A percentile compares a stretch with the other conserved stretches of the same genome.
These are phyloP conservation scores for Euptelea pleiosperma DNA, from an alignment of 164 flowering plant species.

Conservation along the genomic window DNA sequence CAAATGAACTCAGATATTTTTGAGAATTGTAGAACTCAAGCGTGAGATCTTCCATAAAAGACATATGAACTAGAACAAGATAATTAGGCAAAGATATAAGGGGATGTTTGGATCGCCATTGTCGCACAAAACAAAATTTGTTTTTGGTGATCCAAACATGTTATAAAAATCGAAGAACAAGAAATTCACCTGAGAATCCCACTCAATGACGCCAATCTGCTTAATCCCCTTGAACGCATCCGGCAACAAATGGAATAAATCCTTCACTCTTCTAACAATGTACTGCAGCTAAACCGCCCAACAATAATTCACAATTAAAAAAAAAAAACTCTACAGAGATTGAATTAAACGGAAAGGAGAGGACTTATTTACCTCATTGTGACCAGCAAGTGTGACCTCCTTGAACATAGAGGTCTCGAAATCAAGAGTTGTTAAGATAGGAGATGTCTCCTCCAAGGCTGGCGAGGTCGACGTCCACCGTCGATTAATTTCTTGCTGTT, in stretches of 20 bases:
- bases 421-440: conserved; percentile 31
- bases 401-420: no score
- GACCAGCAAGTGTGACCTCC: conserved; percentile 28
- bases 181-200: conserved; percentile 79
- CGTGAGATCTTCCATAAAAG: neutral
- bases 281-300: conserved; percentile 36
- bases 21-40: neutral
- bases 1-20: no score
- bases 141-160: no score
- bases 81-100: no score
- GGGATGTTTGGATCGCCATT: no score
- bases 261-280: conserved; percentile 87
- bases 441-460: no score
- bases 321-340: neutral
- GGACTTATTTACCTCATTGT: conserved; percentile 20
- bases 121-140: no score
- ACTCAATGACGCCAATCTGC: conserved; percentile 90
- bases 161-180: neutral
- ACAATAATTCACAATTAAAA: neutral
- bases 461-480: no score
- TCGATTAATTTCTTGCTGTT: no score
- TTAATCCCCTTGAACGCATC: conserved; percentile 82
- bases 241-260: conserved; percentile 65
- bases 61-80: neutral
- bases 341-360: neutral